Conservation (phyloP, 192 early-diverging fungal species). For the Phycomyces nitens region DNA sequence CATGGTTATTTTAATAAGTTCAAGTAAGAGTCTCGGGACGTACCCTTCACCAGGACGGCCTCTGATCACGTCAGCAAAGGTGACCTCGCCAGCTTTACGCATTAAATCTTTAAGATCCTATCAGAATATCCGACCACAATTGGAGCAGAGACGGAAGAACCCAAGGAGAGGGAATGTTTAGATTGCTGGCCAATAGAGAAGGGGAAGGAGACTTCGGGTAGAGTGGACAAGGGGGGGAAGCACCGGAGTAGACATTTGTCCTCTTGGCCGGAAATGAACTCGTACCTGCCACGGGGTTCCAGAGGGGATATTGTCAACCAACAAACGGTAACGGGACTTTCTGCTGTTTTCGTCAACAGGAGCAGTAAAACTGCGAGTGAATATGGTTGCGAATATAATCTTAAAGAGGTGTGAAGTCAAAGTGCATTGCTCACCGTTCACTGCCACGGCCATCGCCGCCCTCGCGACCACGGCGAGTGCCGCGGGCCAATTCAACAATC, state of each 20-base stretch:
- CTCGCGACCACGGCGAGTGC: constrained; percentile 47
- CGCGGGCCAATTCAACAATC: constrained; percentile 77
- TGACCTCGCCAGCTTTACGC: constrained; percentile 90
- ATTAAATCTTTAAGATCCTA: constrained; percentile 97
- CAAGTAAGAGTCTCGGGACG: constrained; percentile 13
- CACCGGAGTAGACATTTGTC: not conserved
- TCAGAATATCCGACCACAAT: constrained; percentile 21
- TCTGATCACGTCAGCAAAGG: constrained; percentile 89
- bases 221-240: constrained; percentile 11
- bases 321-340: constrained; percentile 61
- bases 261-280: constrained; percentile 34
- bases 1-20: constrained; percentile 5
- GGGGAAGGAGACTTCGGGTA: constrained; percentile 17
- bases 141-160: constrained; percentile 12
- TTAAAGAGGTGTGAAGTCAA: not conserved
- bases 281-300: constrained; percentile 80
- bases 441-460: constrained; percentile 28
- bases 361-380: not conserved
- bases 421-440: constrained; percentile 25
- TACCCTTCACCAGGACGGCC: constrained; percentile 79
- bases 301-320: constrained; percentile 77
- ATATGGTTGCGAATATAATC: not conserved
- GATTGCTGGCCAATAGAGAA: constrained; percentile 3
- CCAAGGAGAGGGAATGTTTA: constrained; percentile 5
- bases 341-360: not conserved